Conservation (phyloP, 2,329 filamentous ascomycete genomes). For the Epichloe coenophiala region DNA sequence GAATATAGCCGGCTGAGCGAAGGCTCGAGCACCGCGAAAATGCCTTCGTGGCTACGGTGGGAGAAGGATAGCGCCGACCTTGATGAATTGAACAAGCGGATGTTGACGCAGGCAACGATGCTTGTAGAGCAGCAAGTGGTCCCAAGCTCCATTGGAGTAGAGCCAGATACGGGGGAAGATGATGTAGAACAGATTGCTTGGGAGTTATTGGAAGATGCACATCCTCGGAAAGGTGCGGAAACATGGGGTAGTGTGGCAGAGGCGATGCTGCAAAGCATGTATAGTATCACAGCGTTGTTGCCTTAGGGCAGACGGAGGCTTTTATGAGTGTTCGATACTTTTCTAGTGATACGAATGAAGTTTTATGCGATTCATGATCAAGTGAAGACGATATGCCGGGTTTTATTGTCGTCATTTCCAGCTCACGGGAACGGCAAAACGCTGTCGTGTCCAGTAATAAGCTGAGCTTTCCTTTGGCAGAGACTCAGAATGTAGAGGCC, state of each 20-base stretch:
- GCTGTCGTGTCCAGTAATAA: no score
- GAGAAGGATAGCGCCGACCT: slow-evolving; percentile 19
- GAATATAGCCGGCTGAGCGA: slow-evolving; percentile 13
- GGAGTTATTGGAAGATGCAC: slow-evolving; percentile 18
- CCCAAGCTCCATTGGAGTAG: slow-evolving; percentile 8
- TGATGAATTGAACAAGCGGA: slow-evolving; percentile 14
- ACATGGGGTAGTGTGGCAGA: slow-evolving; percentile 21
- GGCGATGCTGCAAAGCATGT: slow-evolving; percentile 14
- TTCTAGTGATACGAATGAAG: no score
- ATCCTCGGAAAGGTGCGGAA: slow-evolving; percentile 10
- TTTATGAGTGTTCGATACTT: not conserved
- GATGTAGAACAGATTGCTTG: slow-evolving; percentile 21
- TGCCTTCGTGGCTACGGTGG: slow-evolving; percentile 19
- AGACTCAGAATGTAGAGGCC: not conserved
- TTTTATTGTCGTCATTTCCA: not conserved
- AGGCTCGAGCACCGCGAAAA: slow-evolving; percentile 8
- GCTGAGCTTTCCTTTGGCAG: no score
- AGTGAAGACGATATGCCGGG: not conserved
- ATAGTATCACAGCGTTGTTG: slow-evolving; percentile 11
- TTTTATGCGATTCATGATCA: not conserved
- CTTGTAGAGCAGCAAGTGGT: slow-evolving; percentile 15
- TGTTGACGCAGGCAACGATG: slow-evolving; percentile 10
- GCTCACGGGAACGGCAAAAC: not conserved
- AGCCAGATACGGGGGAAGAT: slow-evolving; percentile 1
- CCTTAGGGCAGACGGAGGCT: slow-evolving; percentile 1